Percentiles rank a stretch among this genome's conserved stretches.
These are phyloP conservation scores for Alternaria infectoria DNA, from an alignment of 2,329 filamentous ascomycete genomes.

Conservation along the genomic window DNA sequence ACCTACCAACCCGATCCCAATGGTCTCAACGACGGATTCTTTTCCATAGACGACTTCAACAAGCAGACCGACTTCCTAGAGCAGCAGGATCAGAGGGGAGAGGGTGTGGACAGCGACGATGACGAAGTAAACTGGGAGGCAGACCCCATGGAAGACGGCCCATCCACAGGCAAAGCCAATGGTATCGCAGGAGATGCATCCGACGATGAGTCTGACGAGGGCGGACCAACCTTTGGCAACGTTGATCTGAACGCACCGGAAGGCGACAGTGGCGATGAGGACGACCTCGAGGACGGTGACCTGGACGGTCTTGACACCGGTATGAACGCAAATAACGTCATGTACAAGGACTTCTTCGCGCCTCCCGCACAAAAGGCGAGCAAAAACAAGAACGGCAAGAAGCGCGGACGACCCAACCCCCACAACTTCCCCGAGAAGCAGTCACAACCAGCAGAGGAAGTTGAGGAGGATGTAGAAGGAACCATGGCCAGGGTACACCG, in stretches of 20 bases:
- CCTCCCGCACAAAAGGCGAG: conserved; percentile 76
- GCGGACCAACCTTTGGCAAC: conserved; percentile 83
- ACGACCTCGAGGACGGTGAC: conserved; percentile 63
- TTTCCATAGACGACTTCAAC: conserved; percentile 98
- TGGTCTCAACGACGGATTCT: conserved; percentile 95
- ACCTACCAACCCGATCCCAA: conserved; percentile 75
- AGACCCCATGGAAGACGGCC: conserved; percentile 66
- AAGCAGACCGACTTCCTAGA: conserved; percentile 89
- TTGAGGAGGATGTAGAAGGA: conserved; percentile 72
- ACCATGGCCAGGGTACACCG: conserved; percentile 87
- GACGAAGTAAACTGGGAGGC: conserved; percentile 88
- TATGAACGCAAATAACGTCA: conserved; percentile 84
- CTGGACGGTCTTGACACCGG: conserved; percentile 59
- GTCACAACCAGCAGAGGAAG: conserved; percentile 20
- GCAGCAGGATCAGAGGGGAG: conserved; percentile 78
- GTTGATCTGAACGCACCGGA: conserved; percentile 75
- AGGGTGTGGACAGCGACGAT: conserved; percentile 74
- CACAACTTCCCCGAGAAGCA: conserved; percentile 53
- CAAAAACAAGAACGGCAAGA: conserved; percentile 63
- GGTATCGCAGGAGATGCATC: conserved; percentile 50
- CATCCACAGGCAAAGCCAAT: conserved; percentile 37
- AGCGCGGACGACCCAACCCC: conserved; percentile 62
- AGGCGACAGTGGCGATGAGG: conserved; percentile 70
- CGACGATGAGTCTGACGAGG: conserved; percentile 70
- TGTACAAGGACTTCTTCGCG: conserved; percentile 92